Conservation (phyloP, 306 rosid species). For the Medicago lupulina region DNA sequence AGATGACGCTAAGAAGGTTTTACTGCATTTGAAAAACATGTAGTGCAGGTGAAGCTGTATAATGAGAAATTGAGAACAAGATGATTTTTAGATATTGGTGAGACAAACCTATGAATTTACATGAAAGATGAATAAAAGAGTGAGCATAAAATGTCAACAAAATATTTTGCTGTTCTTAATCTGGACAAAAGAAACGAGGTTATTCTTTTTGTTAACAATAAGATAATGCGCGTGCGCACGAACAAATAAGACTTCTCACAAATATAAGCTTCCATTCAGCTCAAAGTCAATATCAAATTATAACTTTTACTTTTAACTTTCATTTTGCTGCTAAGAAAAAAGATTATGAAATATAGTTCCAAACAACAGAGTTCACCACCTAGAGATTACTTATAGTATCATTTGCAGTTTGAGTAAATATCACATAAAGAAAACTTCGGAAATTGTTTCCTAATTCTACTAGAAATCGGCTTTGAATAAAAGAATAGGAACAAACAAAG, state of each 20-base stretch:
- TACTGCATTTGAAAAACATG: not conserved
- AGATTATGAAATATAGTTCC: not conserved
- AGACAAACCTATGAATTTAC: not conserved
- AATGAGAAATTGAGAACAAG: slow-evolving; percentile 10
- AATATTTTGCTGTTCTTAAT: too few relatives aligned
- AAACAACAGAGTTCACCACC: not conserved
- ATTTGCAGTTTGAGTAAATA: not conserved
- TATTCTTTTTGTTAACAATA: not conserved
- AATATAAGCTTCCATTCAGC: not conserved
- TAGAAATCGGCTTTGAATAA: not conserved
- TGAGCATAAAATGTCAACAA: slow-evolving; percentile 23
- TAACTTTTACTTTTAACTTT: not conserved
- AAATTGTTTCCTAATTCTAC: slow-evolving; percentile 4
- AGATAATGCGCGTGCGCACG: not conserved
- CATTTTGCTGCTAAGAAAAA: not conserved
- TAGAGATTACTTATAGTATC: slow-evolving; percentile 6
- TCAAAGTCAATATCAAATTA: not conserved
- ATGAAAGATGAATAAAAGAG: slow-evolving; percentile 24
- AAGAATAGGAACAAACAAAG: not conserved
- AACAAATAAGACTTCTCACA: slow-evolving; percentile 1
- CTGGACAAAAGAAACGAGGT: not conserved
- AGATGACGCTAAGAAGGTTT: slow-evolving; percentile 15
- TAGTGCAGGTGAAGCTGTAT: not conserved
- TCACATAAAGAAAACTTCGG: not conserved
- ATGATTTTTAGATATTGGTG: not conserved